Percentiles rank a stretch among this genome's conserved stretches.
These are phyloP conservation scores for Wickerhamomyces bovis DNA, from an alignment of 805 yeast genomes.

Conservation along the genomic window DNA sequence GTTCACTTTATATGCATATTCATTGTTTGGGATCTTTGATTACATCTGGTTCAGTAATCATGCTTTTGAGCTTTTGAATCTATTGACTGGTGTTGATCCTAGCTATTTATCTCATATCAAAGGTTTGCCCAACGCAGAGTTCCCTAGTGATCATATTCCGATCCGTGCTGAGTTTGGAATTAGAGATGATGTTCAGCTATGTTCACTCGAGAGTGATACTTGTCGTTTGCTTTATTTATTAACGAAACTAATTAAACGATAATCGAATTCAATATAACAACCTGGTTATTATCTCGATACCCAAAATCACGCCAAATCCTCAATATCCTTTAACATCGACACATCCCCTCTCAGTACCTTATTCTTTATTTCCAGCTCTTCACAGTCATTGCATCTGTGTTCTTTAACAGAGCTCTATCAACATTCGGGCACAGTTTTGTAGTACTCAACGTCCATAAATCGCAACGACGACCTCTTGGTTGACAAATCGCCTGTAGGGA, in stretches of 20 bases:
- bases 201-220: slow-evolving; percentile 16
- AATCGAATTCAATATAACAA: too few relatives aligned
- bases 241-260: slow-evolving; percentile 1
- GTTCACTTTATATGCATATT: slow-evolving; percentile 42
- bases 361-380: slow-evolving; percentile 15
- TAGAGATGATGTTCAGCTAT: slow-evolving; percentile 10
- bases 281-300: too few relatives aligned
- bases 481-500: slow-evolving; percentile 86
- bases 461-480: slow-evolving; percentile 67
- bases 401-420: slow-evolving; percentile 38
- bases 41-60: slow-evolving; percentile 47
- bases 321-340: slow-evolving; percentile 31
- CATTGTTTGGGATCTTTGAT: slow-evolving; percentile 48
- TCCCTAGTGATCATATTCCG: slow-evolving; percentile 38
- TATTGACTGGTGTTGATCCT: slow-evolving; percentile 44
- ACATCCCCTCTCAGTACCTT: slow-evolving; percentile 38
- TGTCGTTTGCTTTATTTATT: slow-evolving; percentile 5
- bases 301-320: slow-evolving; percentile 23
- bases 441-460: slow-evolving; percentile 52
- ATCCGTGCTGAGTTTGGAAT: slow-evolving; percentile 22
- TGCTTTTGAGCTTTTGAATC: slow-evolving; percentile 34
- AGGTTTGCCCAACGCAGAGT: slow-evolving; percentile 51
- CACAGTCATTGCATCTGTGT: slow-evolving; percentile 21
- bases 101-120: slow-evolving; percentile 25
- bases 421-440: slow-evolving; percentile 53